Base-by-base conservation (phyloP, 1,139 yeast genomes). In the Pichia sp. region DNA sequence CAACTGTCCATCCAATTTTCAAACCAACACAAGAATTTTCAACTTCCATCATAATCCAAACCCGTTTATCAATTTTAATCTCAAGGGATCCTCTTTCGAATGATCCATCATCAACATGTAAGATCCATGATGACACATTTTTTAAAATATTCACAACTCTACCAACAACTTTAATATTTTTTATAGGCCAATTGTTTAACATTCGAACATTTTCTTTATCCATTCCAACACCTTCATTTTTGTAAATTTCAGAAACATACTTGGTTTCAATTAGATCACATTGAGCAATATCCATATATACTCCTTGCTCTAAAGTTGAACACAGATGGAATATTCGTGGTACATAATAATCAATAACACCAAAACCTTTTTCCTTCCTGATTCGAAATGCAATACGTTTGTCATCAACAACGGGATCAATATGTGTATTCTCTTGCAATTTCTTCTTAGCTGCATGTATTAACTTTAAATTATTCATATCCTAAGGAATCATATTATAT, bases 181-280 rank as follows among this genome's bases (percentile, higher is more conserved):
- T 53, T 1, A 73, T 47, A 0, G 78, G 78, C 57, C 72, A 69
- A 51, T 73, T 73, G 3, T 59, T 58, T 8, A 67, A 39, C 49
- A 53, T 30, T 18, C 47, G 8, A 4, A 50, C 18, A 2, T 35
- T 9, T n/a, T 39, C 26, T 5, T 25, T 10, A 18, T 45, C 53
- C 5, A 28, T 18, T 2, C 18, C 30, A 9, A 45, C 27, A 5
- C 52, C 54, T 6, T 29, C 44, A 37, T 47, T 48, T 34, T 26
- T 32, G 32, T 47, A 50, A 4, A 45, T 40, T 4, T 43, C 46
- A 2, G 43, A 34, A 6, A 42, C 46, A n/a, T 18, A n/a, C 8
- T 18, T 32, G 18, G 32, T 32, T 2, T 31, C 25, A 34, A 30
- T 6, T 1, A 38, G 8, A 32, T 48, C 48, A 10, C 33, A 11